These are phyloP conservation scores for Epipyxis sp. DNA, from an alignment of 108 stramenopile species.

Conservation along the genomic window DNA sequence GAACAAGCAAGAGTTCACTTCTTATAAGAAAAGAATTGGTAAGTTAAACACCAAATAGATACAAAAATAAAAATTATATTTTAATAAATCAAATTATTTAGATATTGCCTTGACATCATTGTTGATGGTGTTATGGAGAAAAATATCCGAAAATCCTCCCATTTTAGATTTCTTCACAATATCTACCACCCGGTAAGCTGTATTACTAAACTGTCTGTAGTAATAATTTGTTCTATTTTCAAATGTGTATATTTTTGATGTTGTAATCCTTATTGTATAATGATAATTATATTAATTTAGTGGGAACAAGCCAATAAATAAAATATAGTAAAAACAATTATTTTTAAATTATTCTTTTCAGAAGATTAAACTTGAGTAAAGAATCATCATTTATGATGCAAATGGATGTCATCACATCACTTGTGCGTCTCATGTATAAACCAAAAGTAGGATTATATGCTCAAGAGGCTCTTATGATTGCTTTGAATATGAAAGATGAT, in stretches of 20 bases:
- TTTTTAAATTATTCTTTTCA: not conserved
- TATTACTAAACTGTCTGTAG: not conserved
- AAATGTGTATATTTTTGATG: not conserved
- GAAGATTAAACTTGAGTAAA: no score
- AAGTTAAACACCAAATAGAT: not conserved
- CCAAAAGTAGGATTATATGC: slow-evolving; percentile 7
- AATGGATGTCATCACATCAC: not conserved
- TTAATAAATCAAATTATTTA: not conserved
- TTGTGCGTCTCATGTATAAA: not conserved
- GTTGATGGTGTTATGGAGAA: not conserved
- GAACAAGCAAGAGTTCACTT: not conserved
- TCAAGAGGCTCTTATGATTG: slow-evolving; percentile 3
- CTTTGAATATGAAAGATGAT: not conserved
- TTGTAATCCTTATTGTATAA: not conserved
- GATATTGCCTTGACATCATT: not conserved
- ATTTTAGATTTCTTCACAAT: slow-evolving; percentile 8
- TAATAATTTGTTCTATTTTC: not conserved
- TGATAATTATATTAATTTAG: not conserved
- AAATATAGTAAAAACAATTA: not conserved
- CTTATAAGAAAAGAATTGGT: not conserved
- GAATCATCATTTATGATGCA: not conserved
- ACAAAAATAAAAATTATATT: not conserved
- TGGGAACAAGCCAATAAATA: not conserved
- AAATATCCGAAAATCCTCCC: slow-evolving; percentile 11
- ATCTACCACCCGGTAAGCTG: not conserved